phyloP scores from a whole-genome alignment of 2,329 filamentous ascomycete genomes.

The Botrytis hyacinthi region DNA sequence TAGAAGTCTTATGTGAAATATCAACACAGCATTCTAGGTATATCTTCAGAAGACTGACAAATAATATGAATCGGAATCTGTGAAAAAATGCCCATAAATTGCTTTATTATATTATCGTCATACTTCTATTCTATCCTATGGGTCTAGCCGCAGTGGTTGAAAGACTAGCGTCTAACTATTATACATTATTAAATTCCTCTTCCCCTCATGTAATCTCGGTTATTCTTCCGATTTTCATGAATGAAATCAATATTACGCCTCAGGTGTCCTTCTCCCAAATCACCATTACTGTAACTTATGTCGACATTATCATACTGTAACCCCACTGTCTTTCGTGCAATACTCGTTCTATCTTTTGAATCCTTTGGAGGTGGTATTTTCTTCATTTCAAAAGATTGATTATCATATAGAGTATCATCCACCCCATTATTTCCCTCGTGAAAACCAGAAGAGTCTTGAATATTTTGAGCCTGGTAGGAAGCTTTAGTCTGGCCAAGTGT shows the following conservation, averaged over 20 bases:
- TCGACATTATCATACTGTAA: background rate
- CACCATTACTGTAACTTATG: background rate
- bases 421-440: background rate
- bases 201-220: background rate
- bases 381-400: background rate
- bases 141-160: background rate
- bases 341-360: background rate
- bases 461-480: background rate
- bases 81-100: background rate
- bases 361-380: background rate
- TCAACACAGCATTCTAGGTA: background rate
- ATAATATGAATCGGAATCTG: background rate
- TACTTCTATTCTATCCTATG: background rate
- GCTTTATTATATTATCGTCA: background rate
- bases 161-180: background rate
- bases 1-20: background rate
- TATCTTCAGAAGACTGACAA: background rate
- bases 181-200: background rate
- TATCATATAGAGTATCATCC: background rate
- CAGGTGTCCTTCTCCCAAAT: background rate
- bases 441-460: background rate
- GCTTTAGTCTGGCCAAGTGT: background rate
- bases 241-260: background rate
- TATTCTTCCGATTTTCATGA: background rate
- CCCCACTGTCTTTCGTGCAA: background rate